phyloP scores from a whole-genome alignment of 257 asterid genomes.

The Ocimum tenuiflorum region DNA sequence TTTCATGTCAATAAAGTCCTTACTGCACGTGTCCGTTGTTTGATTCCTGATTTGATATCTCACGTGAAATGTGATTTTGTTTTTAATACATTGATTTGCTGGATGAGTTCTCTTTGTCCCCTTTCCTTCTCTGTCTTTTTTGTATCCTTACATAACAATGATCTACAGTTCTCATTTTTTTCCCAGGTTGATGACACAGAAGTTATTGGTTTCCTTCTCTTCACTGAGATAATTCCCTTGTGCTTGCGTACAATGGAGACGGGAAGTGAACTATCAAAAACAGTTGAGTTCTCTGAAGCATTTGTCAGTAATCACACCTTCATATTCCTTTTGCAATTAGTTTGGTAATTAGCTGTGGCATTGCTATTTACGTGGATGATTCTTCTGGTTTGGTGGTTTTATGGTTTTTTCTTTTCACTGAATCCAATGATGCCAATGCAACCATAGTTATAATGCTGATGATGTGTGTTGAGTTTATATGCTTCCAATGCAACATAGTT shows the following conservation, averaged over 20 bases:
- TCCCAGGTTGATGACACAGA: slow-evolving; percentile 85
- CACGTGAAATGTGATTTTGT: not conserved
- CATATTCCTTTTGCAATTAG: not conserved
- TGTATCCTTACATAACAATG: not conserved
- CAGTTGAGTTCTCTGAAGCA: slow-evolving; percentile 27
- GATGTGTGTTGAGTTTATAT: too few relatives aligned
- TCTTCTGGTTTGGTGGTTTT: not conserved
- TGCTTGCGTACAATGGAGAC: slow-evolving; percentile 96
- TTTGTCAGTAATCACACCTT: not conserved
- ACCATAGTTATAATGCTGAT: too few relatives aligned
- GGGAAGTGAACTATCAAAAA: slow-evolving; percentile 93
- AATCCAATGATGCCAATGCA: slow-evolving; percentile 1
- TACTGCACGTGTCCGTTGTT: not conserved
- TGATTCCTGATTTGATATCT: not conserved
- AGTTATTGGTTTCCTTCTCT: slow-evolving; percentile 80
- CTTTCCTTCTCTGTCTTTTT: not conserved
- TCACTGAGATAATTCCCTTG: slow-evolving; percentile 87
- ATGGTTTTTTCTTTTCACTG: not conserved
- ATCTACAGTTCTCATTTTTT: not conserved
- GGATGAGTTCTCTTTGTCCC: not conserved
- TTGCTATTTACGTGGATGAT: not conserved
- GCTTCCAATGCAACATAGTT: too few relatives aligned
- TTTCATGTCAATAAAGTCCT: not conserved
- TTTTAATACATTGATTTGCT: not conserved
- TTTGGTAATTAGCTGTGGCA: not conserved